Evolutionary conservation across 805 yeast genomes (phyloP), one percentile per base, ranked within the genome.

Genomic region (Kuraishia floccosa): DNA sequence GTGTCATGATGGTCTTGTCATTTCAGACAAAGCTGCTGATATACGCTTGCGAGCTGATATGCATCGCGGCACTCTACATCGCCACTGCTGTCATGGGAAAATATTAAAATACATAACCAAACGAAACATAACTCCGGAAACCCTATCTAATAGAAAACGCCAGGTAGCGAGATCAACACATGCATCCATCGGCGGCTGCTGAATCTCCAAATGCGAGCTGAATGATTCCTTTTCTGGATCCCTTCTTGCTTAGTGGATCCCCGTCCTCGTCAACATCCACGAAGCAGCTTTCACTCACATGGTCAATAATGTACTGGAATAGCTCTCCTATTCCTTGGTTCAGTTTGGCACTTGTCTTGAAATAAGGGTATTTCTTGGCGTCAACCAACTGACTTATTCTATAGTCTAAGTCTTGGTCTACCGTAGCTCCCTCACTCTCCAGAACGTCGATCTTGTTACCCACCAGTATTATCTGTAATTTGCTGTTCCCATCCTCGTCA

Each of bases 361-460:
- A 56, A 13, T 37, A 47, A 11, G 40, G 32, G 32, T 47, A 30
- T 27, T 36, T 16, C 48, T 40, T 24, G 22, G 36, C 18, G 28
- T 43, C 20, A 41, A 53, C 28, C 39, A 38, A 50, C 36, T 39
- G 39, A 6, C 33, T 31, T 2, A 55, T 35, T 22, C 36, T 35
- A 17, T 37, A 41, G 8, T 35, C 39, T 35, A 47, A 46, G 7
- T 27, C 30, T n/a, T n/a, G n/a, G n/a, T n/a, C n/a, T n/a, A n/a
- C n/a, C 20, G 54, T 49, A 8, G 35, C 40, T 5, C 36, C 22
- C 7, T 7, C 22, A 7, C 44, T 37, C 17, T 50, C 46, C 22
- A 63, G 49, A 28, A 86, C 51, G 53, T 91, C 98, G 4, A 56
- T 43, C 54, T 91, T 91, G 52, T 85, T 91, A 1, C 97, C 98